Conservation (phyloP, 1,139 yeast species). For the Protomyces arabidopsidicola region DNA sequence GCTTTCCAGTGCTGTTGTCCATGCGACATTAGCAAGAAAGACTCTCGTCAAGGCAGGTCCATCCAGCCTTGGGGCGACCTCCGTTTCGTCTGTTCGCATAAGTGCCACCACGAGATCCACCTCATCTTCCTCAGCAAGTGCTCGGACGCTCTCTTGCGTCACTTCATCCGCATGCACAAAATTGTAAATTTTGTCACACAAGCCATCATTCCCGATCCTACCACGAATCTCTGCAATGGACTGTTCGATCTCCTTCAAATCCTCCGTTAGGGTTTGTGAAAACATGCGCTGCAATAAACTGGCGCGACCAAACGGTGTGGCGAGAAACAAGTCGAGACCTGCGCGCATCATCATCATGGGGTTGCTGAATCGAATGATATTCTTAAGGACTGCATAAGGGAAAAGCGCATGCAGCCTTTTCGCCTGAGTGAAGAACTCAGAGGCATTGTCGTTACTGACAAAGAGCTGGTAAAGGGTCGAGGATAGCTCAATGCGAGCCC, state of each 20-base stretch:
- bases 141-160: slow-evolving; percentile 35
- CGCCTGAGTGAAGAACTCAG: slow-evolving; percentile 65
- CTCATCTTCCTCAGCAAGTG: slow-evolving; percentile 34
- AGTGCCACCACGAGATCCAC: slow-evolving; percentile 37
- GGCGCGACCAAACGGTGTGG: slow-evolving; percentile 67
- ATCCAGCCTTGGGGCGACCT: slow-evolving; percentile 30
- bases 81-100: slow-evolving; percentile 33
- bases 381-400: slow-evolving; percentile 72
- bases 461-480: slow-evolving; percentile 76
- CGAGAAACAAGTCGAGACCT: slow-evolving; percentile 69
- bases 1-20: slow-evolving; percentile 42
- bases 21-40: slow-evolving; percentile 39
- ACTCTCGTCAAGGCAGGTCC: slow-evolving; percentile 33
- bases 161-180: slow-evolving; percentile 36
- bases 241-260: slow-evolving; percentile 59
- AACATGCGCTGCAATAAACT: slow-evolving; percentile 69
- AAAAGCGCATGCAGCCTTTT: slow-evolving; percentile 64
- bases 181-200: slow-evolving; percentile 36
- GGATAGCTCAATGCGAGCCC: slow-evolving; percentile 77
- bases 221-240: slow-evolving; percentile 50
- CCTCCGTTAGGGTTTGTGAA: slow-evolving; percentile 71
- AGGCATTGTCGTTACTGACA: slow-evolving; percentile 72
- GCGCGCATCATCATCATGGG: slow-evolving; percentile 79
- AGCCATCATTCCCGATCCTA: slow-evolving; percentile 40
- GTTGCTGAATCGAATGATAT: slow-evolving; percentile 72